Base-by-base conservation (phyloP, 2,329 filamentous ascomycete genomes). In the Curvularia sp. region DNA sequence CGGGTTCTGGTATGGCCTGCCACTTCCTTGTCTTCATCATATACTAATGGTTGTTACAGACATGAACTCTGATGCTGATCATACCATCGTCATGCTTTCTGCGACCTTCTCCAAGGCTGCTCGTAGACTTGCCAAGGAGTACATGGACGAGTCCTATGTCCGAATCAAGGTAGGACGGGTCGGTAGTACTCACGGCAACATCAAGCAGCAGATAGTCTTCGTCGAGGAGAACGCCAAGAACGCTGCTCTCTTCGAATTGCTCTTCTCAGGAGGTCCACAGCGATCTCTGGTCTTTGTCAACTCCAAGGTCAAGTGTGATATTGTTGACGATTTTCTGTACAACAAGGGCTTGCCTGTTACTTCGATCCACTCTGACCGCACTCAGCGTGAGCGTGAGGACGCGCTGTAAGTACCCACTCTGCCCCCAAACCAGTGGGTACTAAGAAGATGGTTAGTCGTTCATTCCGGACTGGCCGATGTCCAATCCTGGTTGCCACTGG, bases 261-360 rank as follows among this genome's bases (percentile, higher is more conserved):
- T 99, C 6, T 81, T 88, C 55, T 84, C 87, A 0, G 84, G 88
- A 71, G 83, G 86, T 0, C 91, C 93, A 0, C 85, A 87, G 1
- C 88, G 94, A 4, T 97, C 92, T 1, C 86, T 99, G 43, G 86
- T 99, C 64, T 99, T 99, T 72, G 92, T 93, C 74, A 97, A 97
- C 78, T 87, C 82, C 67, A 95, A 93, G 79, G 81, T 83, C 25
- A 84, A 84, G 43, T 93, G 90, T 0, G 95, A 99, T 70, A 86
- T 90, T 53, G 78, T 98, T 0, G 95, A 99, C 65, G 94, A 97
- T 68, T 96, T 86, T 62, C 76, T 98, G 0, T 98, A 87, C 81
- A 94, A 97, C 74, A 81, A 86, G 58, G 84, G 86, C 0, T 78
- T 97, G 1, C 95, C 95, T 0, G 90, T 88, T 49, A 96, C 92